These are phyloP conservation scores for Solanum chilense DNA, from an alignment of 257 asterid species.

Conservation along the genomic window DNA sequence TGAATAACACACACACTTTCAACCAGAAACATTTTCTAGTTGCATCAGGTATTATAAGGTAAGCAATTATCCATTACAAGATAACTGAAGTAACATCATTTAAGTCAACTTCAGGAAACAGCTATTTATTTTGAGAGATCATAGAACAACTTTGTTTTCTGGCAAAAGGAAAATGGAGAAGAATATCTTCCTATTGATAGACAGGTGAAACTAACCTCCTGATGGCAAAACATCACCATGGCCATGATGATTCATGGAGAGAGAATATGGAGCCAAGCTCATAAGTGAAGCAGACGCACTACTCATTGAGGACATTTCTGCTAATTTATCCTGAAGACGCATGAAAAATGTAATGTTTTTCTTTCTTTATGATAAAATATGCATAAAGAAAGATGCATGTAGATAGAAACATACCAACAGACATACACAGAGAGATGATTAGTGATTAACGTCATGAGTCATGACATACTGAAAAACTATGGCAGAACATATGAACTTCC, in stretches of 20 bases:
- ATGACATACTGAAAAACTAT: neutral
- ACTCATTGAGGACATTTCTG: conserved; percentile 44
- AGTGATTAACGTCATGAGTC: neutral
- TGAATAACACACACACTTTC: neutral
- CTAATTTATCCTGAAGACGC: conserved; percentile 43
- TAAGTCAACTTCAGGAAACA: neutral
- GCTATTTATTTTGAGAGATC: neutral
- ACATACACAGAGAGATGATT: neutral
- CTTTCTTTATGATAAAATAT: neutral
- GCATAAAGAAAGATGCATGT: neutral
- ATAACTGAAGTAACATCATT: neutral
- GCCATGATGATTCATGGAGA: conserved; percentile 28
- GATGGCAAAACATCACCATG: conserved; percentile 31
- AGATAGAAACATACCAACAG: neutral
- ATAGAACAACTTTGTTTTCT: neutral
- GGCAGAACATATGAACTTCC: neutral
- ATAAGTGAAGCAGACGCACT: conserved; percentile 40
- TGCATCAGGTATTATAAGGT: neutral
- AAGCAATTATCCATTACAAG: neutral
- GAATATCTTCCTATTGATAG: neutral
- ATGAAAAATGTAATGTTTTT: conserved; percentile 7
- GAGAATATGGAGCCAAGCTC: conserved; percentile 42
- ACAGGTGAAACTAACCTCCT: conserved; percentile 30
- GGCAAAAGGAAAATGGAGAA: neutral
- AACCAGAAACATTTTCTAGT: neutral